These are phyloP conservation scores for Piper longum DNA, from an alignment of 164 flowering plant species.

Conservation along the genomic window DNA sequence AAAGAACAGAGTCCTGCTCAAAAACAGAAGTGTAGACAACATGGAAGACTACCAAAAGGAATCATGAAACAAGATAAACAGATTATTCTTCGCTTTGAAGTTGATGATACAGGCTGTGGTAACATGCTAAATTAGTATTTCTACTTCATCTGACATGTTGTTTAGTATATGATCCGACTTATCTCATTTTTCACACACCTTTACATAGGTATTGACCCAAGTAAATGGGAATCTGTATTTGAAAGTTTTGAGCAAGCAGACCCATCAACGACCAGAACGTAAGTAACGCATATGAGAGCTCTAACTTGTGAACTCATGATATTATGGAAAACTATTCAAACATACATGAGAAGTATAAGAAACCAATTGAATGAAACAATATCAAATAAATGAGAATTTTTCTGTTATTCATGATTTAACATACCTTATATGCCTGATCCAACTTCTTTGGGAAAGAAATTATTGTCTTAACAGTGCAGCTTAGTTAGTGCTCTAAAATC, in stretches of 20 bases:
- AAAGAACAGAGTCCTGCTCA: conserved; percentile 22
- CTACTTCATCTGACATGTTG: neutral
- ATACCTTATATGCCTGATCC: too few relatives aligned
- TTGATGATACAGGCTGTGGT: conserved; percentile 98
- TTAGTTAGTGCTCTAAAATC: too few relatives aligned
- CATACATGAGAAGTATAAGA: too few relatives aligned
- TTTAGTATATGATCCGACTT: neutral
- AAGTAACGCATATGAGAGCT: conserved; percentile 13
- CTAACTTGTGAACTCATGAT: too few relatives aligned
- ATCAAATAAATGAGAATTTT: conserved; percentile 5
- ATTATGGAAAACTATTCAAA: too few relatives aligned
- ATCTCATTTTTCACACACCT: neutral
- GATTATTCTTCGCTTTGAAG: conserved; percentile 72
- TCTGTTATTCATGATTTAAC: too few relatives aligned
- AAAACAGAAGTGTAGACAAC: conserved; percentile 37
- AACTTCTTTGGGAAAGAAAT: too few relatives aligned
- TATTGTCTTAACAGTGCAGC: too few relatives aligned
- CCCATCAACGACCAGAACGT: conserved; percentile 90
- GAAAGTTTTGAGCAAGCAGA: conserved; percentile 99
- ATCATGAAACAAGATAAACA: conserved; percentile 39
- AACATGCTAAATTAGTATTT: conserved; percentile 7
- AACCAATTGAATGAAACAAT: too few relatives aligned
- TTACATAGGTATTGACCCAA: conserved; percentile 74
- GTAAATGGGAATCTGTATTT: conserved; percentile 97
- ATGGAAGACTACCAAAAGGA: conserved; percentile 26